These are phyloP conservation scores for Inonotus obliquus DNA, from an alignment of 1,284 basidiomycete genomes.

Conservation along the genomic window DNA sequence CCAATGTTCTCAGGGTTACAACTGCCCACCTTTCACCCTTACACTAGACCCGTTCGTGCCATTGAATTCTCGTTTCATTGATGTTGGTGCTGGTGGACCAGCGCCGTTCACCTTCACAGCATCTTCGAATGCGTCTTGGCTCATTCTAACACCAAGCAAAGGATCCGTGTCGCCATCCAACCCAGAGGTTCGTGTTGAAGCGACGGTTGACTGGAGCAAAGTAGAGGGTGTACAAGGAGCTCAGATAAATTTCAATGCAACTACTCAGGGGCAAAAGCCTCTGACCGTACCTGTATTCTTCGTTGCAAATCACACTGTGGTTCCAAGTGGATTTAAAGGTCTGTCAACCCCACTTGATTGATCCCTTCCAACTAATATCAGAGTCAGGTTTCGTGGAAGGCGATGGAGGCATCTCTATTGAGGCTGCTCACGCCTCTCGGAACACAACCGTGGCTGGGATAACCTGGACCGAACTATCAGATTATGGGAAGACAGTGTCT, in stretches of 20 bases:
- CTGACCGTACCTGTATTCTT: slow-evolving; percentile 12
- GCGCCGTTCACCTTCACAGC: slow-evolving; percentile 52
- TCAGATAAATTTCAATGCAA: slow-evolving; percentile 15
- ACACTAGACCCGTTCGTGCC: slow-evolving; percentile 53
- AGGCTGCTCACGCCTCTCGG: slow-evolving; percentile 52
- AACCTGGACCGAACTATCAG: slow-evolving; percentile 54
- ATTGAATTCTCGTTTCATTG: slow-evolving; percentile 49
- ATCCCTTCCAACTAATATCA: not conserved
- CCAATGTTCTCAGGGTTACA: slow-evolving; percentile 47
- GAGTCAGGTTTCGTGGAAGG: slow-evolving; percentile 51
- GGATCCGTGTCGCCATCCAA: slow-evolving; percentile 44
- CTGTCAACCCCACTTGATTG: not conserved
- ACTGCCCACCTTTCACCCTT: slow-evolving; percentile 47
- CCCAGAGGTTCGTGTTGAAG: slow-evolving; percentile 52
- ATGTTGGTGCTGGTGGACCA: slow-evolving; percentile 59
- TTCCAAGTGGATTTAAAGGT: slow-evolving; percentile 12
- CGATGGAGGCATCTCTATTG: slow-evolving; percentile 58
- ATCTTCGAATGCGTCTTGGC: slow-evolving; percentile 48
- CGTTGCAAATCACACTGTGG: slow-evolving; percentile 11
- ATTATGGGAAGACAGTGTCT: slow-evolving; percentile 53
- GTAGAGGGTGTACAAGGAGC: slow-evolving; percentile 27
- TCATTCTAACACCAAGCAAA: slow-evolving; percentile 40
- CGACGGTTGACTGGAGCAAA: slow-evolving; percentile 57
- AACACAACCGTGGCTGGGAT: slow-evolving; percentile 49
- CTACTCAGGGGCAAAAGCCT: slow-evolving; percentile 4